Evolutionary conservation across 768 basidiomycete species (phyloP).

Genomic region (Mrakia gelida): DNA sequence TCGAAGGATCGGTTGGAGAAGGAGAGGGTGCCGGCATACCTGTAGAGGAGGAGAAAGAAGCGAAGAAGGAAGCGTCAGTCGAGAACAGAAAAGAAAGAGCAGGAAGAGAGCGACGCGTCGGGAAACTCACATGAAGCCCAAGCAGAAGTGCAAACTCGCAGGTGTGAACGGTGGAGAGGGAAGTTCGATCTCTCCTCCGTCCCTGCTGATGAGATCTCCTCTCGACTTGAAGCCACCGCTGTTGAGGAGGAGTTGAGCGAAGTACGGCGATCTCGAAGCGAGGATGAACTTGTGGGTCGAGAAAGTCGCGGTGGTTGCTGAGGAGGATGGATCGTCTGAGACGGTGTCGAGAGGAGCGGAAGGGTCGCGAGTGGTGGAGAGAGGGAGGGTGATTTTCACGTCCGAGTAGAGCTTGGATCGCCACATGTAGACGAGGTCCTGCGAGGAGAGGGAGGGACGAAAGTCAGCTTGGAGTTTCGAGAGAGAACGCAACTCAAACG

Average conservation of each 20-base stretch:
- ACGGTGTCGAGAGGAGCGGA: neutral
- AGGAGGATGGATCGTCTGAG: conserved; percentile 37
- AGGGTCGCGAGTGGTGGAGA: neutral
- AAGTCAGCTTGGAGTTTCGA: neutral
- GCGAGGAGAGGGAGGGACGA: neutral
- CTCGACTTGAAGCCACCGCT: conserved; percentile 17
- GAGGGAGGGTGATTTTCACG: conserved; percentile 65
- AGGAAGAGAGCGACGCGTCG: neutral
- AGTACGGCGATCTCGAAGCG: conserved; percentile 82
- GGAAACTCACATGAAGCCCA: conserved; percentile 28
- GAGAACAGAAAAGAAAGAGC: neutral
- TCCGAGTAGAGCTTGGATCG: conserved; percentile 88
- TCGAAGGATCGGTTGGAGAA: conserved; percentile 93
- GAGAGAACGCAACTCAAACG: neutral
- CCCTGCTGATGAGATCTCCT: neutral
- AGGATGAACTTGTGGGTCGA: conserved; percentile 91
- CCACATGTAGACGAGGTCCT: conserved; percentile 95
- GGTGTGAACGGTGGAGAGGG: conserved; percentile 27
- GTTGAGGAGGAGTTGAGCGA: conserved; percentile 69
- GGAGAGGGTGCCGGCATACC: conserved; percentile 89
- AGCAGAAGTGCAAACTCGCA: conserved; percentile 32
- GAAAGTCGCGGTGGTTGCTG: conserved; percentile 74
- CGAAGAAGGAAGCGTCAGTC: conserved; percentile 52
- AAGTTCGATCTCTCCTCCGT: conserved; percentile 27
- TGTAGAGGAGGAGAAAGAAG: conserved; percentile 66